phyloP scores from a whole-genome alignment of 2,329 filamentous ascomycete species.

The Teratosphaeria zuluensis region DNA sequence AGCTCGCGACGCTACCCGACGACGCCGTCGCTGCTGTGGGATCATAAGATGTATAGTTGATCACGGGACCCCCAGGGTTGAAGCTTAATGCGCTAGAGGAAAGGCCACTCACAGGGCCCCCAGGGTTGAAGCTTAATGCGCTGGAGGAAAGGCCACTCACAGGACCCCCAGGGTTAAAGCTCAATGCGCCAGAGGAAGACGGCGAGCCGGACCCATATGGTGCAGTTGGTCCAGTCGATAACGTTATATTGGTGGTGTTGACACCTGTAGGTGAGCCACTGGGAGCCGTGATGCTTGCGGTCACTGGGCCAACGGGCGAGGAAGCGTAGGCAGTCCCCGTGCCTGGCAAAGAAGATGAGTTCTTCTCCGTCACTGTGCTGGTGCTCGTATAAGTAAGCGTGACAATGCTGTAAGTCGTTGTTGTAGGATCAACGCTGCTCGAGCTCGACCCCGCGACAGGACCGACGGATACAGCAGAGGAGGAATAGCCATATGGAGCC shows the following conservation, averaged over 20 bases:
- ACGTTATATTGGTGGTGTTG: neutral
- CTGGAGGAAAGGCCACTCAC: neutral
- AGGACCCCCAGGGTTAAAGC: neutral
- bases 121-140: too few relatives aligned
- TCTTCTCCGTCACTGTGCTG: neutral
- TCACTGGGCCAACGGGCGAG: neutral
- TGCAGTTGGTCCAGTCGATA: neutral
- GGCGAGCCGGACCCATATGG: neutral
- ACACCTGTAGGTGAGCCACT: neutral
- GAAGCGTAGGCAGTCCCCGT: neutral
- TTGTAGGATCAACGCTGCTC: neutral
- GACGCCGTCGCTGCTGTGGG: neutral
- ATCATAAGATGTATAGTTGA: neutral
- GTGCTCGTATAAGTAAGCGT: neutral
- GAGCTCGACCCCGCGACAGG: neutral
- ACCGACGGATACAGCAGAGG: neutral
- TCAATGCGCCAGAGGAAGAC: neutral
- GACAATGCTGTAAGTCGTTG: neutral
- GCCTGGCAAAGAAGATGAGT: neutral
- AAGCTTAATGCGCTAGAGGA: too few relatives aligned
- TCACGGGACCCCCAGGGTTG: neutral
- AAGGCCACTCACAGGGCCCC: neutral
- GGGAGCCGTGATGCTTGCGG: neutral
- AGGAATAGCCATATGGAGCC: neutral
- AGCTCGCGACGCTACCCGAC: constrained; percentile 1